Evolutionary conservation across 2,329 filamentous ascomycete species (phyloP), one percentile per base, ranked within the genome.

Genomic region (Xylariaceae sp.): DNA sequence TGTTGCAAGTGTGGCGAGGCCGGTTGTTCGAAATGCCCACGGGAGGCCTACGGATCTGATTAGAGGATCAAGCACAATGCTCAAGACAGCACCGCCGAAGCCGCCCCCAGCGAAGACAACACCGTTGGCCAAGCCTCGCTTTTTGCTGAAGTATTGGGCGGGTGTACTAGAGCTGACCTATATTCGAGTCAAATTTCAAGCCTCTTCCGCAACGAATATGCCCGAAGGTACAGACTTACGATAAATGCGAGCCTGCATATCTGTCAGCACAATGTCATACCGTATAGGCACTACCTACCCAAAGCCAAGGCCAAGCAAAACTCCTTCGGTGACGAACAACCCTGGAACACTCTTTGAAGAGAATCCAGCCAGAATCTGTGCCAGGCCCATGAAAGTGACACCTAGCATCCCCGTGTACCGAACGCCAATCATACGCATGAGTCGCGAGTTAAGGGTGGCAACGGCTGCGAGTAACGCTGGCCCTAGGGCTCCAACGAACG

Each of bases 81-180:
- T 75, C 44, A 77, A 76, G 2, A 75, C 71, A 0, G 80, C 73
- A 9, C 77, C 81, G 4, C 81, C 81, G 4, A 82, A 67, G 0
- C 80, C 81, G 6, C 79, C 78, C 1, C 75, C 76, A 0, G 75
- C 71, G 44, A 73, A 78, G 35, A 81, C 70, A 11, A 81, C 64
- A 0, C 79, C 80, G 50, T 81, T 82, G 0, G 78, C 80, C 0
- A 81, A 62, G 0, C 79, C 80, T 2, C 77, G 74, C 51, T 74
- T 78, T 2, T 67, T 67, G 40, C 64, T 71, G 51, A 83, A 83
- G 53, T 80, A 83, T 53, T 82, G 79, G 0, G 77, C 70, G 2
- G 78, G 71, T 1, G 72, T 69, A 0, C 71, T 68, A 2, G 74
- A 75, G n/a, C 73, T 68, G 2, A 78, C 71, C 68, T 58, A 12